A percentile compares a stretch with the other conserved stretches of the same genome.
Evolutionary conservation across 148 eudicot genomes (phyloP).

Genomic region (Polygonum aviculare): DNA sequence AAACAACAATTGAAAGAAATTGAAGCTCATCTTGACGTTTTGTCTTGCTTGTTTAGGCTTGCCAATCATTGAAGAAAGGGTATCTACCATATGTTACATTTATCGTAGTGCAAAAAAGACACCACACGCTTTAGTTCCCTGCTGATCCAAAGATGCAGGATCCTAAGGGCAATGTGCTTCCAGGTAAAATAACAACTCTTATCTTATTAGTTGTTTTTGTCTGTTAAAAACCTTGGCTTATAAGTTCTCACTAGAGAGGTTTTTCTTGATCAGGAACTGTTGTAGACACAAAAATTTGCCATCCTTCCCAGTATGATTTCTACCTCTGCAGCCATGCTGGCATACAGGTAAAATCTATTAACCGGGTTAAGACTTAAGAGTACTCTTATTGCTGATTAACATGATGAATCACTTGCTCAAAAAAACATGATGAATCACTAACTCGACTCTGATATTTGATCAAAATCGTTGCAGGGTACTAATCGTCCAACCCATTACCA

Average conservation of each 20-base stretch:
- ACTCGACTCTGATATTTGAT: no score
- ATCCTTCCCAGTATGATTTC: conserved; percentile 22
- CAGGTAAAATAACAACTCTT: conserved; percentile 13
- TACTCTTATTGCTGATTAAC: no score
- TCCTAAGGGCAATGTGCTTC: conserved; percentile 35
- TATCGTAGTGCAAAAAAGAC: conserved; percentile 34
- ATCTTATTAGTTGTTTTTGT: background rate
- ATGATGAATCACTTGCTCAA: no score
- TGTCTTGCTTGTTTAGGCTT: background rate
- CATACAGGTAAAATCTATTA: conserved; percentile 10
- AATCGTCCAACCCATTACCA: conserved; percentile 43
- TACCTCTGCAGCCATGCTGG: conserved; percentile 26
- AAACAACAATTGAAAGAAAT: no score
- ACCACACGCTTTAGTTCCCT: conserved; percentile 29
- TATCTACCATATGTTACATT: conserved; percentile 28
- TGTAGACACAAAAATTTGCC: conserved; percentile 21
- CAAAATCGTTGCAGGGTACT: conserved; percentile 22
- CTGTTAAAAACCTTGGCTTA: no score
- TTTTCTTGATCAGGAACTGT: conserved; percentile 16
- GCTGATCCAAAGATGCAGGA: conserved; percentile 23
- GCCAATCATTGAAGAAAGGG: conserved; percentile 12
- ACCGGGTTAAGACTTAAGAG: no score
- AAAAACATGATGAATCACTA: no score
- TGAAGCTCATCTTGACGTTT: background rate
- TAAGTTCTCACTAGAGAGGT: background rate